Conservation (phyloP, 495 filamentous ascomycete species). For the Neurospora sp. region DNA sequence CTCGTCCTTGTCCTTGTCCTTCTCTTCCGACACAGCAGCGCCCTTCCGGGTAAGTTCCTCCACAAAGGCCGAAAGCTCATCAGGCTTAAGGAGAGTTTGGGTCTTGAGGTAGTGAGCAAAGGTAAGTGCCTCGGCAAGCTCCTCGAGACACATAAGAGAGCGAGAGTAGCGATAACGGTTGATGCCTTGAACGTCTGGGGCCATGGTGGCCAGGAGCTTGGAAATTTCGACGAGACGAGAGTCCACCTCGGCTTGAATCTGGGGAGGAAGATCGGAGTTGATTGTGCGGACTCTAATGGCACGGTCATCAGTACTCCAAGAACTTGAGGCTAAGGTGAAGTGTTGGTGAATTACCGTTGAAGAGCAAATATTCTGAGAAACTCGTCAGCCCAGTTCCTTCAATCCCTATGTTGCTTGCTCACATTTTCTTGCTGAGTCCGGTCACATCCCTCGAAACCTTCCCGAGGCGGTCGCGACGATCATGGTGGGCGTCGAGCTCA, state of each 20-base stretch:
- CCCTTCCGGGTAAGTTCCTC: conserved; percentile 18
- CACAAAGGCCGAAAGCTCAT: conserved; percentile 44
- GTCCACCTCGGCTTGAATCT: conserved; percentile 55
- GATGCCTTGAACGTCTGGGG: conserved; percentile 61
- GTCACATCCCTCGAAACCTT: conserved; percentile 89
- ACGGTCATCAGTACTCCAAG: conserved; percentile 4
- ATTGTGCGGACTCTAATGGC: conserved; percentile 47
- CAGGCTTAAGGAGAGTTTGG: conserved; percentile 60
- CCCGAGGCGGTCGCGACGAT: conserved; percentile 78
- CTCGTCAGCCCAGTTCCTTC: conserved; percentile 6
- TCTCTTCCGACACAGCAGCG: not conserved
- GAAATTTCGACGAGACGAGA: conserved; percentile 56
- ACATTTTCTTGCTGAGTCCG: conserved; percentile 95
- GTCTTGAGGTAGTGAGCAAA: conserved; percentile 81
- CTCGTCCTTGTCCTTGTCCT: conserved; percentile 11
- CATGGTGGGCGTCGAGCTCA: conserved; percentile 90
- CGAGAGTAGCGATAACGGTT: conserved; percentile 84
- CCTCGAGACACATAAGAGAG: conserved; percentile 77
- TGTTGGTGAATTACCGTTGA: conserved; percentile 53
- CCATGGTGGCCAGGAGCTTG: conserved; percentile 53
- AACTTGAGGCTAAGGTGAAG: not conserved
- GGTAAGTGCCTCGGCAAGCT: conserved; percentile 76
- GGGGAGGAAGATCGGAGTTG: conserved; percentile 50
- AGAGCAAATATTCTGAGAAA: conserved; percentile 74
- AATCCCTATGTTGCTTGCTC: conserved; percentile 13